Base-by-base conservation (phyloP, 1,139 yeast genomes). In the Candida sanyaensis region DNA sequence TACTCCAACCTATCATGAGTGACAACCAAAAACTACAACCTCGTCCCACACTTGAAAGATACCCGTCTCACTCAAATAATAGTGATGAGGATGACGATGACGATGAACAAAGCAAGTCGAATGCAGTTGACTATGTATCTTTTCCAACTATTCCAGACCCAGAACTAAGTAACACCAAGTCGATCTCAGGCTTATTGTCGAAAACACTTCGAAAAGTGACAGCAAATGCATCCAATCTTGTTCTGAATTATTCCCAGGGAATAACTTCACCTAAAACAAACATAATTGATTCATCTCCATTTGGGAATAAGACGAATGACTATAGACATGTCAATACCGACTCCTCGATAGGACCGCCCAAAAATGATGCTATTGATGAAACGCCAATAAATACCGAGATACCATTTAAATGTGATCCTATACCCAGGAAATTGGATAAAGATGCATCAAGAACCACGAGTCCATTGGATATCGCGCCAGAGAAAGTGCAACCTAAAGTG, bases 121-220 rank as follows among this genome's bases (percentile, higher is more conserved):
- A n/a, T 7, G 27, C 37, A 5, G 27, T 17, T 2, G 79, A 74
- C 54, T 75, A 65, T 52, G 68, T 69, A 26, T 75, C 79, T 37
- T 75, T 75, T 50, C 80, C 80, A 10, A 69, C 72, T 6, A 59
- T 75, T 9, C 77, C 79, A 4, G 79, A 75, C 55, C 79, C 80
- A 1, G 75, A 74, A 49, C 59, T 62, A 34, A 71, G 69, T 26
- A 60, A 60, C 36, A 52, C 65, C 42, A 64, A 61, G 52, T 67
- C 69, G 8, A 61, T 72, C 8, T 60, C 69, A 6, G 63, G 67
- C 9, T 62, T 75, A 34, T 60, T 75, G 52, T 60, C 77, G 37
- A 69, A 65, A 42, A 75, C 80, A 1, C 56, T 75, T n/a, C 62
- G 78, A 32, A 67, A 75, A 48, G 80, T 75, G 27, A 75, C 80